phyloP scores from a whole-genome alignment of 164 flowering plant genomes.

The Houttuynia cordata region DNA sequence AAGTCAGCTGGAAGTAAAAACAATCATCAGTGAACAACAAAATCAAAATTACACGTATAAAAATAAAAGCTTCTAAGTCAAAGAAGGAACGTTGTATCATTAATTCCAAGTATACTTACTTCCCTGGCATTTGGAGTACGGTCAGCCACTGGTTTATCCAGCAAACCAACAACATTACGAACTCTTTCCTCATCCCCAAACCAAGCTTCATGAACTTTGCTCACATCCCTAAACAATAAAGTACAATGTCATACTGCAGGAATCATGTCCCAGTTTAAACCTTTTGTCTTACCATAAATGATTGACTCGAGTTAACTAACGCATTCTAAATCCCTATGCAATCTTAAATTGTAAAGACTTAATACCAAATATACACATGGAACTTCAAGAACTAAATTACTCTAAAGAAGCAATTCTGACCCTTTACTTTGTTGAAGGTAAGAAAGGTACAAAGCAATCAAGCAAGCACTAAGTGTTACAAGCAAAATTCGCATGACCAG shows the following conservation, averaged over 20 bases:
- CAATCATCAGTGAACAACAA: not conserved
- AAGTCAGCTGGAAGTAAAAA: slow-evolving; percentile 43
- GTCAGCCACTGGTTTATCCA: slow-evolving; percentile 35
- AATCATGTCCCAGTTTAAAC: not conserved
- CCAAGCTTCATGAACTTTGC: slow-evolving; percentile 82
- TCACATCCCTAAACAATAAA: slow-evolving; percentile 46
- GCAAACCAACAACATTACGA: slow-evolving; percentile 55
- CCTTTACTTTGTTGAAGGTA: no score
- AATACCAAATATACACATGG: not conserved
- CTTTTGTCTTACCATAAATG: not conserved
- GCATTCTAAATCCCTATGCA: not conserved
- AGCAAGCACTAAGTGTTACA: no score
- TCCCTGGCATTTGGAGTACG: slow-evolving; percentile 22
- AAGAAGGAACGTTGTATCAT: not conserved
- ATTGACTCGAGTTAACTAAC: not conserved
- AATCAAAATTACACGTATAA: not conserved
- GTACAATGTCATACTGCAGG: not conserved
- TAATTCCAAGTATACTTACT: slow-evolving; percentile 27
- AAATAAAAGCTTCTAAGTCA: not conserved
- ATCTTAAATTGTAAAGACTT: not conserved
- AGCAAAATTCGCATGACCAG: no score
- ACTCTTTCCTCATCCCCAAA: slow-evolving; percentile 74
- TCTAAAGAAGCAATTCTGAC: no score
- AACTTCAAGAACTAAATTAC: no score
- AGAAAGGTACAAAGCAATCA: no score